Evolutionary conservation across 2,329 filamentous ascomycete genomes (phyloP).

Genomic region (Beauveria varroae): DNA sequence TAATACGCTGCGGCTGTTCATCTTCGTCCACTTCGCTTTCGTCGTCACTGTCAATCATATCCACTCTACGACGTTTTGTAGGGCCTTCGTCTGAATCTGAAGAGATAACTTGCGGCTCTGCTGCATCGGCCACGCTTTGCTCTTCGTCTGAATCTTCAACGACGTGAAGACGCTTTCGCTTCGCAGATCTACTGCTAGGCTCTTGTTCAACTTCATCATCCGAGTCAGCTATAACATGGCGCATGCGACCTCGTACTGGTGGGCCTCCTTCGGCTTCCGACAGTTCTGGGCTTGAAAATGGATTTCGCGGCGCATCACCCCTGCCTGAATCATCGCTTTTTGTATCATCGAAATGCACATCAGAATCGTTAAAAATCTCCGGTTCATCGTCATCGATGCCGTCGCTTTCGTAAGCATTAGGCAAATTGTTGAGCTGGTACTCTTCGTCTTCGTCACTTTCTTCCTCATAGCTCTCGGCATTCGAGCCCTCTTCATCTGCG

Average conservation of each 20-base stretch:
- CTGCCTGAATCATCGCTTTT: slow-evolving; percentile 11
- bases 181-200: slow-evolving; percentile 11
- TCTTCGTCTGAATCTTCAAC: slow-evolving; percentile 18
- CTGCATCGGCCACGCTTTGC: neutral
- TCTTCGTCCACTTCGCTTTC: slow-evolving; percentile 14
- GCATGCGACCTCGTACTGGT: slow-evolving; percentile 18
- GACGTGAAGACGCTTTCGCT: slow-evolving; percentile 18
- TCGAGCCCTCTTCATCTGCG: slow-evolving; percentile 2
- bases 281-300: slow-evolving; percentile 25
- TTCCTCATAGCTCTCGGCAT: slow-evolving; percentile 1
- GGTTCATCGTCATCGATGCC: slow-evolving; percentile 30
- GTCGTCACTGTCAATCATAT: neutral
- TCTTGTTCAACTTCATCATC: slow-evolving; percentile 20
- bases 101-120: slow-evolving; percentile 3
- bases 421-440: slow-evolving; percentile 10
- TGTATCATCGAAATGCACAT: slow-evolving; percentile 19
- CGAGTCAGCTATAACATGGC: slow-evolving; percentile 23
- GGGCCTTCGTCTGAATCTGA: slow-evolving; percentile 7
- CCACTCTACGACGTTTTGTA: neutral
- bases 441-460: slow-evolving; percentile 15
- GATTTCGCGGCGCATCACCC: slow-evolving; percentile 11
- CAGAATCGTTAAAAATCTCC: slow-evolving; percentile 16
- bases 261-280: slow-evolving; percentile 11
- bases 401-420: slow-evolving; percentile 31
- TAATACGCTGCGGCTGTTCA: slow-evolving; percentile 14